Conservation (phyloP, 495 filamentous ascomycete species). For the Monascus purpureus region DNA sequence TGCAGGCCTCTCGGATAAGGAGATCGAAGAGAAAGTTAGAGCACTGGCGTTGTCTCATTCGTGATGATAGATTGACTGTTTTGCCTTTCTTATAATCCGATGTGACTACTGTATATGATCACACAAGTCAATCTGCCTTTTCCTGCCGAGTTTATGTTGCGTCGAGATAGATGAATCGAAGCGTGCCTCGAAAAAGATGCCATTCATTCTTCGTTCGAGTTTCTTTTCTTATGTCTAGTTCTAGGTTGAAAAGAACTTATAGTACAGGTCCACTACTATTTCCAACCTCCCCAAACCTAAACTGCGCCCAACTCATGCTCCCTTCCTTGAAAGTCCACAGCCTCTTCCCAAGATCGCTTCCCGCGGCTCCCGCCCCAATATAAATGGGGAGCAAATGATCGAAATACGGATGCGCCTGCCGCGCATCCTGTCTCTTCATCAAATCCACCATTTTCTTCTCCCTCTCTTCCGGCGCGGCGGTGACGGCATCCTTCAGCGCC, state of each 20-base stretch:
- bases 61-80: too few relatives aligned
- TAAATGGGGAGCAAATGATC: slow-evolving; percentile 74
- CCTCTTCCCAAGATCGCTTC: slow-evolving; percentile 44
- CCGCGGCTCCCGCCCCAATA: slow-evolving; percentile 58
- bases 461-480: slow-evolving; percentile 36
- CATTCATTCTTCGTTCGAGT: too few relatives aligned
- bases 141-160: too few relatives aligned
- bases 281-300: slow-evolving; percentile 70
- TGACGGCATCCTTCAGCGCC: slow-evolving; percentile 58
- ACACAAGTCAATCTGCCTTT: too few relatives aligned
- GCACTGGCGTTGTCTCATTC: slow-evolving; percentile 74
- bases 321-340: slow-evolving; percentile 53
- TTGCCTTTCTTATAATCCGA: too few relatives aligned
- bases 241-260: too few relatives aligned
- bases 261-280: too few relatives aligned
- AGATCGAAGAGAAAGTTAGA: slow-evolving; percentile 82
- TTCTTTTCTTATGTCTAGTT: too few relatives aligned
- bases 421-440: slow-evolving; percentile 50
- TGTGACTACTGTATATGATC: too few relatives aligned
- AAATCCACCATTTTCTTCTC: slow-evolving; percentile 46
- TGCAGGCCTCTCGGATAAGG: slow-evolving; percentile 71
- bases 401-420: slow-evolving; percentile 63
- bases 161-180: too few relatives aligned
- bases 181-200: too few relatives aligned
- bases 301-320: slow-evolving; percentile 62